A percentile compares a stretch with the other conserved stretches of the same genome.
Evolutionary conservation across 768 basidiomycete genomes (phyloP).

Genomic region (Rhizopogon roseolus): DNA sequence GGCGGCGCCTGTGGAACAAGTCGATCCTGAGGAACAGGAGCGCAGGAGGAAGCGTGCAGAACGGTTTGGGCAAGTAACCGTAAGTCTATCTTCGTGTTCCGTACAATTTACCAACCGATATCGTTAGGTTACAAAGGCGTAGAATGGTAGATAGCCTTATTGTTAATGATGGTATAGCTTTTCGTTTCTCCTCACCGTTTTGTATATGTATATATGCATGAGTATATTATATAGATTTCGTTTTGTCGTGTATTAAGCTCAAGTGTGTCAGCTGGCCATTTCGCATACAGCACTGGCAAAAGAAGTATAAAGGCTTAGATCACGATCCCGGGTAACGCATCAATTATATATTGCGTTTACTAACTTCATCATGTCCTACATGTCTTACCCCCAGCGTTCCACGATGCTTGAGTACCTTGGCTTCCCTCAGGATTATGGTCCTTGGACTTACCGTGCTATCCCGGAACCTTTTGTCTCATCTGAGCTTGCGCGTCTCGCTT

Average conservation of each 20-base stretch:
- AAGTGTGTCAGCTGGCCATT: too few relatives aligned
- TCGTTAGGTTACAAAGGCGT: neutral
- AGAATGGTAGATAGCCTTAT: neutral
- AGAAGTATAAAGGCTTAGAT: too few relatives aligned
- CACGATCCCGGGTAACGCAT: too few relatives aligned
- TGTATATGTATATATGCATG: neutral
- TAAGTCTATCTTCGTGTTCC: neutral
- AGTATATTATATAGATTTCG: neutral
- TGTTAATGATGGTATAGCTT: neutral
- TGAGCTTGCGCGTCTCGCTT: constrained; percentile 36
- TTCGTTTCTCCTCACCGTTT: neutral
- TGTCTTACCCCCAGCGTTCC: neutral
- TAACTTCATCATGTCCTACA: neutral
- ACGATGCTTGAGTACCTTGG: neutral
- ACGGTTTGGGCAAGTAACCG: constrained; percentile 41
- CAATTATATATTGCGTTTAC: too few relatives aligned
- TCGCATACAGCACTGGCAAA: too few relatives aligned
- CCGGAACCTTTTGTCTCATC: constrained; percentile 36
- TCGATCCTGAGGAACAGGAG: constrained; percentile 56
- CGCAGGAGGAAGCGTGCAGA: constrained; percentile 59
- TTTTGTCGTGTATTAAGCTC: too few relatives aligned
- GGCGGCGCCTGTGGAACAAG: constrained; percentile 31
- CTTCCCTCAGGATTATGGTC: constrained; percentile 7
- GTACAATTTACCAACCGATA: neutral
- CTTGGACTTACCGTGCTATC: constrained; percentile 25